These are phyloP conservation scores for Lentinula guzmanii DNA, from an alignment of 768 basidiomycete species.

Conservation along the genomic window DNA sequence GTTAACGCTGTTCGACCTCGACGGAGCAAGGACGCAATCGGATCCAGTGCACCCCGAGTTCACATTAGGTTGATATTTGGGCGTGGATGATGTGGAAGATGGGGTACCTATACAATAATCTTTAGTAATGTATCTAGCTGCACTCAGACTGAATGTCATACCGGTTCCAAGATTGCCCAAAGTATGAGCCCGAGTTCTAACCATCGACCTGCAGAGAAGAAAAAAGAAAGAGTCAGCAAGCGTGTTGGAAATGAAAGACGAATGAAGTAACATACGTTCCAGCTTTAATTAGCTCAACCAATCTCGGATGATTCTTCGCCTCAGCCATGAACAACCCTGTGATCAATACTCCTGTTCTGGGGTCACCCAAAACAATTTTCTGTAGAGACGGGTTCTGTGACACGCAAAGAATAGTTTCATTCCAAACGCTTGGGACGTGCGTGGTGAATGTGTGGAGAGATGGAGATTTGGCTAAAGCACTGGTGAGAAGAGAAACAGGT, in stretches of 20 bases:
- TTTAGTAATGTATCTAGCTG: background rate
- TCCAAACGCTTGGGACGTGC: conserved; percentile 55
- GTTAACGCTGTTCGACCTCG: background rate
- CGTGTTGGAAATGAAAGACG: conserved; percentile 2
- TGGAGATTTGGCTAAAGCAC: conserved; percentile 33
- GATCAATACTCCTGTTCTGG: conserved; percentile 27
- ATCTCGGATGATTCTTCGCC: conserved; percentile 43
- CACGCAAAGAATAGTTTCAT: conserved; percentile 42
- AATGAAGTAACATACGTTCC: conserved; percentile 38
- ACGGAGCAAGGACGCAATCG: background rate
- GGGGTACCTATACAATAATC: background rate
- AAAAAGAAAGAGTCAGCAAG: background rate
- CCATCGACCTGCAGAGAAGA: conserved; percentile 18
- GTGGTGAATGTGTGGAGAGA: conserved; percentile 45
- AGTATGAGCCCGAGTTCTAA: conserved; percentile 31
- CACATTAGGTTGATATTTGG: background rate
- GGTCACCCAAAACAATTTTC: conserved; percentile 33
- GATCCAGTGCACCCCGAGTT: background rate
- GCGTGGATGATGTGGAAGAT: background rate
- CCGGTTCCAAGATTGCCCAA: conserved; percentile 11
- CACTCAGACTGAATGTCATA: background rate
- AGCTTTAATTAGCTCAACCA: conserved; percentile 46
- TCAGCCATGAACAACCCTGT: conserved; percentile 55
- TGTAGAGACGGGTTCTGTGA: conserved; percentile 42
- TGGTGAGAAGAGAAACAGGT: conserved; percentile 27